phyloP scores from a whole-genome alignment of 208 protist species.

The Phytomonas sp. region DNA sequence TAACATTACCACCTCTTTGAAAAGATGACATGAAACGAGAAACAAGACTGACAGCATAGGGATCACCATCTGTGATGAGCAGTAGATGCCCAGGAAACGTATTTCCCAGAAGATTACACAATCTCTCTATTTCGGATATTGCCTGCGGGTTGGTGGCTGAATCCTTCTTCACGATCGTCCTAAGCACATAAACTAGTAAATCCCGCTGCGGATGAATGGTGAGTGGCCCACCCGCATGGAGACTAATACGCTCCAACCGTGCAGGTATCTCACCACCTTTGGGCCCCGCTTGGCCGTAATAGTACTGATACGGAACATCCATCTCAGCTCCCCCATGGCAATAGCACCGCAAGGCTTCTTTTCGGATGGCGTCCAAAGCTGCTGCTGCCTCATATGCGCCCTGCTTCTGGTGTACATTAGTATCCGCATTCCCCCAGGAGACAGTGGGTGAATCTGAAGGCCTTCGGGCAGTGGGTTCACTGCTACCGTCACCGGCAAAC shows the following conservation, averaged over 20 bases:
- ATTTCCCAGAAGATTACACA: conserved; percentile 15
- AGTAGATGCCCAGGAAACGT: conserved; percentile 14
- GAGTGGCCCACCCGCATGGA: conserved; percentile 1
- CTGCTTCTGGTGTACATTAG: neutral
- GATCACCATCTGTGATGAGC: conserved; percentile 9
- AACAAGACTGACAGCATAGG: conserved; percentile 5
- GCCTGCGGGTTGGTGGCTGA: neutral
- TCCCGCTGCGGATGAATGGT: neutral
- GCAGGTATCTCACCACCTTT: conserved; percentile 13
- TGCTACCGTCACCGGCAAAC: neutral
- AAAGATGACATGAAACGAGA: conserved; percentile 11
- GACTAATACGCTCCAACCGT: conserved; percentile 15
- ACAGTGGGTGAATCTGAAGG: neutral
- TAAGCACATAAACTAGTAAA: neutral
- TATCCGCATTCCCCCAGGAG: neutral
- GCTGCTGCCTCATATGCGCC: neutral
- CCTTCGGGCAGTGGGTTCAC: neutral
- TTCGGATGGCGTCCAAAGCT: neutral
- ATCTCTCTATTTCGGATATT: conserved; percentile 17
- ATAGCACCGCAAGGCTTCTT: neutral
- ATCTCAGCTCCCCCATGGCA: neutral
- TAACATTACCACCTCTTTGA: neutral
- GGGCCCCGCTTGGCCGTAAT: conserved; percentile 20
- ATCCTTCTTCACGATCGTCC: neutral
- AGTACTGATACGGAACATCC: conserved; percentile 14